Conservation (phyloP, 306 rosid genomes). For the Macrotyloma uniflorum region DNA sequence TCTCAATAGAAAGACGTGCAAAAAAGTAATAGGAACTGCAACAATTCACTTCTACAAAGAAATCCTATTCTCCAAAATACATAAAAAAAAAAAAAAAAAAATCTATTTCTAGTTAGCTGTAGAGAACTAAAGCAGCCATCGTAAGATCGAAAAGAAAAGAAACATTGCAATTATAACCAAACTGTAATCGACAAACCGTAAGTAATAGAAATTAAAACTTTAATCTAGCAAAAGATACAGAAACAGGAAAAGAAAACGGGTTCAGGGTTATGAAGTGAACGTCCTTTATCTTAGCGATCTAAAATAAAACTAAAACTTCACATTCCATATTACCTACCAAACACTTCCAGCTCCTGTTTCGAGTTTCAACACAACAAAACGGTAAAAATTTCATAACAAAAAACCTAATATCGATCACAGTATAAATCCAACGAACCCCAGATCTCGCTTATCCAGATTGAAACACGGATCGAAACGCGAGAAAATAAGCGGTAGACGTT, state of each 20-base stretch:
- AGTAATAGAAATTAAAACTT: not conserved
- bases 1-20: not conserved
- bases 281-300: constrained; percentile 5
- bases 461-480: constrained; percentile 43
- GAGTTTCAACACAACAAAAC: not conserved
- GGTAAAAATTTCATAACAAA: not conserved
- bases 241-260: not conserved
- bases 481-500: not conserved
- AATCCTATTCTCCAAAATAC: constrained; percentile 18
- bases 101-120: constrained; percentile 4
- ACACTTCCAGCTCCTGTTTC: not conserved
- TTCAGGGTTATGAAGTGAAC: not conserved
- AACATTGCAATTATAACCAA: not conserved
- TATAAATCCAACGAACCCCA: constrained; percentile 16
- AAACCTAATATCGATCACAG: constrained; percentile 14
- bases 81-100: not conserved
- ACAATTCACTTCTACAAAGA: not conserved
- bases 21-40: not conserved
- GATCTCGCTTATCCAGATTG: constrained; percentile 44
- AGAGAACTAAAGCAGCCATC: not conserved
- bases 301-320: constrained; percentile 10
- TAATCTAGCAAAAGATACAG: not conserved
- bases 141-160: not conserved
- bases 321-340: not conserved
- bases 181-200: not conserved